A percentile compares a stretch with the other conserved stretches of the same genome.
Evolutionary conservation across 208 protist genomes (phyloP).

Genomic region (Trichomonas vaginalis): DNA sequence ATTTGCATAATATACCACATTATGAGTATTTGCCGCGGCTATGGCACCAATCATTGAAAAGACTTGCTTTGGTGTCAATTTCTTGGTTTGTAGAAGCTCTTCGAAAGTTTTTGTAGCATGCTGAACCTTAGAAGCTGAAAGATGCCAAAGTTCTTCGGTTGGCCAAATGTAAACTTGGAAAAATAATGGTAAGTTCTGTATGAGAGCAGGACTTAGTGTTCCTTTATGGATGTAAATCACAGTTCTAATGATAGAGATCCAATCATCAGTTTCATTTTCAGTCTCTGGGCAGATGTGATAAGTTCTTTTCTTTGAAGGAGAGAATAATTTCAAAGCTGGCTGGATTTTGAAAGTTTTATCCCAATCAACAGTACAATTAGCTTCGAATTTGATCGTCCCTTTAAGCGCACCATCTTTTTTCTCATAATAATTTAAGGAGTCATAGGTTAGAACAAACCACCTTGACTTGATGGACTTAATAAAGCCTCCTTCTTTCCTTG

Average conservation of each 20-base stretch:
- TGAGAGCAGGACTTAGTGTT: background rate
- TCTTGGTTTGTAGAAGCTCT: background rate
- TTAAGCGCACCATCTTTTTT: background rate
- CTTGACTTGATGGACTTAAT: background rate
- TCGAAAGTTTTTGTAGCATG: background rate
- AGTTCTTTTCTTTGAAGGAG: background rate
- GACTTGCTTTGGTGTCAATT: background rate
- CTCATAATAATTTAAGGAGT: background rate
- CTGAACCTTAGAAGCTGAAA: background rate
- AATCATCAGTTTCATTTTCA: background rate
- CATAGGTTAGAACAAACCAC: background rate
- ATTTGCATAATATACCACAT: background rate
- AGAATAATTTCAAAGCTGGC: background rate
- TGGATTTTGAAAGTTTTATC: background rate
- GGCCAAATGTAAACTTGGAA: background rate
- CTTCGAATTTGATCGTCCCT: background rate
- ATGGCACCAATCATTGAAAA: background rate
- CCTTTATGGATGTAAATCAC: background rate
- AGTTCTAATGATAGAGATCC: background rate
- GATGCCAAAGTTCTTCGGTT: background rate
- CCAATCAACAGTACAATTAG: background rate
- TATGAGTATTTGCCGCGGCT: background rate
- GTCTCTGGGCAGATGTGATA: background rate
- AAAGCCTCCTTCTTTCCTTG: background rate
- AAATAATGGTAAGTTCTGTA: background rate